Conservation (phyloP, 2,329 filamentous ascomycete species). For the Gliomastix tumulicola region DNA sequence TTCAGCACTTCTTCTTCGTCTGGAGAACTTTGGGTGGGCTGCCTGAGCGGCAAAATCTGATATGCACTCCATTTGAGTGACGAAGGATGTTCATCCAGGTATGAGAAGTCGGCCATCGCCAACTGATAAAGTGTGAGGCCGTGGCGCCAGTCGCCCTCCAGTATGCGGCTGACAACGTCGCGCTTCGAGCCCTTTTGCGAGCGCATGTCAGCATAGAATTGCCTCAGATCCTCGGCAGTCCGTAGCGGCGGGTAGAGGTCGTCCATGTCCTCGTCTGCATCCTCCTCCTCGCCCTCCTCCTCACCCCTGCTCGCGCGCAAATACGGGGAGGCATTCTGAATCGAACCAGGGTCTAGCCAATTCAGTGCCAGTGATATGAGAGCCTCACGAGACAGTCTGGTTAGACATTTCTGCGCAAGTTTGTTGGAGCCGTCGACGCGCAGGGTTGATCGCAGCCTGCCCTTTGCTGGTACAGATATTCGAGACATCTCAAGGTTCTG, state of each 20-base stretch:
- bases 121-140: conserved; percentile 60
- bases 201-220: conserved; percentile 56
- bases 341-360: conserved; percentile 68
- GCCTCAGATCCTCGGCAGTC: conserved; percentile 59
- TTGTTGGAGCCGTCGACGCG: conserved; percentile 60
- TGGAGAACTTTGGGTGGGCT: conserved; percentile 20
- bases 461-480: conserved; percentile 63
- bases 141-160: conserved; percentile 62
- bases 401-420: conserved; percentile 58
- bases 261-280: conserved; percentile 49
- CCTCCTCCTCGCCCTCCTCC: conserved; percentile 30
- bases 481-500: conserved; percentile 32
- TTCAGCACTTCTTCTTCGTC: conserved; percentile 32
- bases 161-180: conserved; percentile 56
- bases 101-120: conserved; percentile 61
- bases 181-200: conserved; percentile 52
- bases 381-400: conserved; percentile 63
- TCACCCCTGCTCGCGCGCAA: conserved; percentile 13
- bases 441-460: conserved; percentile 63
- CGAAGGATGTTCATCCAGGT: conserved; percentile 57
- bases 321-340: conserved; percentile 40
- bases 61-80: conserved; percentile 60
- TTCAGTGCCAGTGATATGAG: conserved; percentile 66
- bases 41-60: conserved; percentile 46
- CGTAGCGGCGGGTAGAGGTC: conserved; percentile 63